Percentiles rank a stretch among this genome's conserved stretches.
Evolutionary conservation across 1,139 yeast species (phyloP).

Genomic region (Debaryomyces coudertii): DNA sequence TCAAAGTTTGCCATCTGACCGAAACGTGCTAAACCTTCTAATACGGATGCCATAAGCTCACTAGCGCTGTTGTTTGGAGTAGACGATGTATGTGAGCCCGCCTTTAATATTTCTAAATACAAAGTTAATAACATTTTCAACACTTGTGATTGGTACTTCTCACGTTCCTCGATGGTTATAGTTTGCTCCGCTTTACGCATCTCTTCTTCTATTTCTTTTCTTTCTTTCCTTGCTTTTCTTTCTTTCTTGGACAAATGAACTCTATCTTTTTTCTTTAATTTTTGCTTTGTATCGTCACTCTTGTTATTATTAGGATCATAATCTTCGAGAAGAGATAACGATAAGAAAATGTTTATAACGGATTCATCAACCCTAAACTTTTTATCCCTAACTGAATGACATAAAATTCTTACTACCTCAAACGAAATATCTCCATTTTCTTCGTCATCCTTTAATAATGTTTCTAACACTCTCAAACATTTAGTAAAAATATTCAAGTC

Average conservation of each 20-base stretch:
- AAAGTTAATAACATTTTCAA: slow-evolving; percentile 70
- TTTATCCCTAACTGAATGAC: slow-evolving; percentile 73
- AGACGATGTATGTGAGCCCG: slow-evolving; percentile 32
- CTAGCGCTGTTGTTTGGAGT: slow-evolving; percentile 53
- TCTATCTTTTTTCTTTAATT: slow-evolving; percentile 79
- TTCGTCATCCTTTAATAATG: slow-evolving; percentile 67
- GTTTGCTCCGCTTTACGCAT: slow-evolving; percentile 85
- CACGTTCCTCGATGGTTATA: slow-evolving; percentile 85
- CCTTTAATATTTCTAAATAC: slow-evolving; percentile 75
- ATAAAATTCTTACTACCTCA: slow-evolving; percentile 67
- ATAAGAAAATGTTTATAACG: slow-evolving; percentile 71
- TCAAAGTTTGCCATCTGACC: slow-evolving; percentile 94
- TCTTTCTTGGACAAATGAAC: slow-evolving; percentile 88
- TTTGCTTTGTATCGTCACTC: slow-evolving; percentile 43
- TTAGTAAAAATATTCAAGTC: slow-evolving; percentile 57
- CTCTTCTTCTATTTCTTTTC: slow-evolving; percentile 86
- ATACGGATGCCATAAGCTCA: slow-evolving; percentile 73
- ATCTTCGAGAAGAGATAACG: slow-evolving; percentile 75
- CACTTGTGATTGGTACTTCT: slow-evolving; percentile 80
- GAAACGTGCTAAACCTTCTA: slow-evolving; percentile 88
- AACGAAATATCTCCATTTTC: slow-evolving; percentile 78
- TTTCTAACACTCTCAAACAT: slow-evolving; percentile 68
- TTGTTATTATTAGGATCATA: slow-evolving; percentile 66
- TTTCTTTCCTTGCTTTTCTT: slow-evolving; percentile 82
- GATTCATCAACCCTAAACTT: slow-evolving; percentile 83